A percentile compares a stretch with the other conserved stretches of the same genome.
Conservation (phyloP, 2,329 filamentous ascomycete genomes). For the Corinectria fuckeliana region DNA sequence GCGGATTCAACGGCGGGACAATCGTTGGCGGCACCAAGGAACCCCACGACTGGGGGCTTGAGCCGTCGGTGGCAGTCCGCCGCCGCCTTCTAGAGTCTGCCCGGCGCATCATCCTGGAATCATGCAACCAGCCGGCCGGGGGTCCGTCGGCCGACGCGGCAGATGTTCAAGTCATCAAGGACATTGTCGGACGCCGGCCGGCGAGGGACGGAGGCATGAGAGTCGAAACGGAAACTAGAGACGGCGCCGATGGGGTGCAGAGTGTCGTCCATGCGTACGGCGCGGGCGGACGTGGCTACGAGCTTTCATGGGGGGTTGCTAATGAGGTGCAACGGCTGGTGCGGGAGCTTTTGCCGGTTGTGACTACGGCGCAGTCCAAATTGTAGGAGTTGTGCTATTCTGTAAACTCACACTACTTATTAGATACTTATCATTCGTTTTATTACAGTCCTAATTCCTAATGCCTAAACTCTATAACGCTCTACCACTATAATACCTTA, state of each 20-base stretch:
- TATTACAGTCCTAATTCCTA: too few relatives aligned
- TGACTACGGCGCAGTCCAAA: neutral
- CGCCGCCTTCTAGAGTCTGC: slow-evolving; percentile 34
- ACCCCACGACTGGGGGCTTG: slow-evolving; percentile 59
- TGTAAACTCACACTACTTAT: too few relatives aligned
- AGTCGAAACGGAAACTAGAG: slow-evolving; percentile 35
- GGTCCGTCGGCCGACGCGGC: neutral
- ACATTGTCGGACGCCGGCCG: slow-evolving; percentile 55
- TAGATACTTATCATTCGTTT: neutral
- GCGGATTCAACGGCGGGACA: slow-evolving; percentile 67
- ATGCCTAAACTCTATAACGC: too few relatives aligned
- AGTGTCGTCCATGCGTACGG: slow-evolving; percentile 63
- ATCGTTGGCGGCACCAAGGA: slow-evolving; percentile 72
- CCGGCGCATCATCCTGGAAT: slow-evolving; percentile 18
- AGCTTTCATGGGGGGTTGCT: slow-evolving; percentile 66
- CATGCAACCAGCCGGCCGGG: slow-evolving; percentile 1
- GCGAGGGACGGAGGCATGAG: slow-evolving; percentile 56
- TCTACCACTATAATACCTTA: too few relatives aligned
- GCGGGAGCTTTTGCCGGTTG: slow-evolving; percentile 9
- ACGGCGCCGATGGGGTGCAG: slow-evolving; percentile 14
- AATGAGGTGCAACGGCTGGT: slow-evolving; percentile 48
- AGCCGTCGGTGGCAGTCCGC: slow-evolving; percentile 55
- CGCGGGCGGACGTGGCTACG: slow-evolving; percentile 65
- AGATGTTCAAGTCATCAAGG: slow-evolving; percentile 51
- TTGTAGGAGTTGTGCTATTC: slow-evolving; percentile 15